A percentile compares a stretch with the other conserved stretches of the same genome.
phyloP scores from a whole-genome alignment of 768 basidiomycete genomes.

The Neoboletus subvelutipes region DNA sequence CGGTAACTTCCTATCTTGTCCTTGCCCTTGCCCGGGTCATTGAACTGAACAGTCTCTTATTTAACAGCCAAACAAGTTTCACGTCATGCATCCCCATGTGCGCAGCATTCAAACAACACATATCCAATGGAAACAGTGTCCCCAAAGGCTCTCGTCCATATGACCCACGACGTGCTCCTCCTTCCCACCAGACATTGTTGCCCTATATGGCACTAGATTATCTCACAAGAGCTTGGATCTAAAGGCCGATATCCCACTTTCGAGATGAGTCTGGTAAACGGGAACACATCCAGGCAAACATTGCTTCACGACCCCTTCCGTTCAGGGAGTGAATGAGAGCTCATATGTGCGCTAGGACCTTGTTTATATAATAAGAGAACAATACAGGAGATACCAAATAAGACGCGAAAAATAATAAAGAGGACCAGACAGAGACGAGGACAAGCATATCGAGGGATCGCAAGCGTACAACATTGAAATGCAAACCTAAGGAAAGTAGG shows the following conservation, averaged over 20 bases:
- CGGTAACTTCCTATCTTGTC: constrained; percentile 11
- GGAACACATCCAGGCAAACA: background rate
- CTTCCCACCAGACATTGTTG: background rate
- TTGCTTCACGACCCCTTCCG: background rate
- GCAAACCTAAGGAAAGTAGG: constrained; percentile 10
- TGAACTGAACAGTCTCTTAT: no score
- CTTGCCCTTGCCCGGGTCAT: no score
- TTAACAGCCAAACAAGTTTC: background rate
- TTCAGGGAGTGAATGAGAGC: background rate
- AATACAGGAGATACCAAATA: constrained; percentile 33
- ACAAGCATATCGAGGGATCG: constrained; percentile 31
- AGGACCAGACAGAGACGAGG: constrained; percentile 10
- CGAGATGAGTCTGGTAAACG: background rate
- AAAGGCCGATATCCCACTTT: background rate
- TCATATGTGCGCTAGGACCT: background rate
- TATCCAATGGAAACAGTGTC: background rate
- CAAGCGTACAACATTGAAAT: constrained; percentile 27
- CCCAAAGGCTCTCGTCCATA: background rate
- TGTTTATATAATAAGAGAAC: constrained; percentile 19
- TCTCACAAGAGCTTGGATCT: background rate
- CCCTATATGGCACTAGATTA: background rate
- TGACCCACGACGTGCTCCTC: constrained; percentile 3
- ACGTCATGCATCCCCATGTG: constrained; percentile 1
- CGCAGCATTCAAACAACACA: background rate
- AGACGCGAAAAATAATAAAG: constrained; percentile 26